Base-by-base conservation (phyloP, 192 early-diverging fungal genomes). In the Lunasporangiospora selenospora region DNA sequence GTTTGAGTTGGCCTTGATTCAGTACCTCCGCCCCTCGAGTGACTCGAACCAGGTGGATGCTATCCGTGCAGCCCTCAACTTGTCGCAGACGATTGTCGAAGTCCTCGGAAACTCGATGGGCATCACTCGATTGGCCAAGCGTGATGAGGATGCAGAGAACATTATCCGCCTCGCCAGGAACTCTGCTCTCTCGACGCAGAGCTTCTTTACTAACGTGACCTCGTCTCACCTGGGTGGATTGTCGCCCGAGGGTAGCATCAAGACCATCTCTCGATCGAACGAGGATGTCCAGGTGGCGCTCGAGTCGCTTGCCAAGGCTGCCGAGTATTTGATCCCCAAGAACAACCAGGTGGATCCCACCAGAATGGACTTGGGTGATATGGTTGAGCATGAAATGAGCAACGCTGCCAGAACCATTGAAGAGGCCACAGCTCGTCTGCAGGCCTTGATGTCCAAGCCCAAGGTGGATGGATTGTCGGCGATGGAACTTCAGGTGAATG, bases 311-410 rank as follows among this genome's bases (percentile, higher is more conserved):
- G 88, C 89, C 8, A 82, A 83, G 24, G 58, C 92, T 44, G 82
- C 89, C 5, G 95, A 97, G 54, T 80, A 86, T 42, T 77, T 97
- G n/a, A 87, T 90, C 3, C 76, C 85, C 12, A 80, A 83, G 19
- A 71, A 62, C 16, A 83, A 85, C 27, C 75, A 58, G 15, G 57
- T 78, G 49, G 79, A 86, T 52, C 63, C 88, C 32, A 80, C 81
- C 16, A 81, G 71, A 10, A 52, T 81, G 29, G 92, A 97, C 64
- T 62, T 98, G 15, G 91, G 89, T 19, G 91, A 95, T 60, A 75
- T 92, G 39, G 95, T 98, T 26, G 96, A 98, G 65, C 83, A 88
- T 47, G 92, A 94, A 61, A 96, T 98, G 96, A 73, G 84, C 32
- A 86, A 86, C 49, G 96, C 96, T 0, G 94, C 95, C 3, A 80